Evolutionary conservation across 2,329 filamentous ascomycete genomes (phyloP).

Genomic region (Pseudogymnoascus sp.): DNA sequence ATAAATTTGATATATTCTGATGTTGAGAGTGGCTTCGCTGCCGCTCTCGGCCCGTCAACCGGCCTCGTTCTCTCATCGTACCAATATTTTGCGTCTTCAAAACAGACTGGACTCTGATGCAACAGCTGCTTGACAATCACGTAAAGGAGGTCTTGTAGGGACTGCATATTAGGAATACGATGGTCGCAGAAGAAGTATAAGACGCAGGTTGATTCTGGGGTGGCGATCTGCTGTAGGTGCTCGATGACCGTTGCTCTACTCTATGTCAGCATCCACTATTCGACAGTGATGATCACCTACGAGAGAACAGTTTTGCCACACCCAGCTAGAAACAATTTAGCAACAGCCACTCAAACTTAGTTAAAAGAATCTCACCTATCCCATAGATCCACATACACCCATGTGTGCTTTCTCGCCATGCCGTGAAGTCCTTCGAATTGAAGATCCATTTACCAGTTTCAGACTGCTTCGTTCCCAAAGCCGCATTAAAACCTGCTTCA

Average conservation of each 20-base stretch:
- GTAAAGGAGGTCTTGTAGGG: slow-evolving; percentile 8
- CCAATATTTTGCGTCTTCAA: slow-evolving; percentile 5
- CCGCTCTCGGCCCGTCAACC: neutral
- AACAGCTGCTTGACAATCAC: slow-evolving; percentile 11
- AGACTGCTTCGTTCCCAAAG: slow-evolving; percentile 6
- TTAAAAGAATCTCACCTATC: slow-evolving; percentile 5
- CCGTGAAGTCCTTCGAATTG: slow-evolving; percentile 6
- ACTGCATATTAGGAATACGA: slow-evolving; percentile 5
- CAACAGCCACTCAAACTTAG: neutral
- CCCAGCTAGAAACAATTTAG: slow-evolving; percentile 10
- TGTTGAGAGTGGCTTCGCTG: neutral
- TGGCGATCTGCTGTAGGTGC: neutral
- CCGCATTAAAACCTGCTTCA: slow-evolving; percentile 8
- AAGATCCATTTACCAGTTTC: slow-evolving; percentile 11
- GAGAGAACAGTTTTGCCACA: slow-evolving; percentile 12
- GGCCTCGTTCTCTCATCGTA: neutral
- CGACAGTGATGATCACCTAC: slow-evolving; percentile 3
- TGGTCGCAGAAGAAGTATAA: slow-evolving; percentile 14
- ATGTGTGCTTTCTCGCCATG: slow-evolving; percentile 5
- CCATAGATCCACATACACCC: slow-evolving; percentile 11
- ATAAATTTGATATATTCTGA: slow-evolving; percentile 1
- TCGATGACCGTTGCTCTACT: neutral
- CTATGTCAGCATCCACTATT: neutral
- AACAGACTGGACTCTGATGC: neutral
- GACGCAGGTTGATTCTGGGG: neutral